These are phyloP conservation scores for Arbutus unedo DNA, from an alignment of 148 eudicot genomes.

Conservation along the genomic window DNA sequence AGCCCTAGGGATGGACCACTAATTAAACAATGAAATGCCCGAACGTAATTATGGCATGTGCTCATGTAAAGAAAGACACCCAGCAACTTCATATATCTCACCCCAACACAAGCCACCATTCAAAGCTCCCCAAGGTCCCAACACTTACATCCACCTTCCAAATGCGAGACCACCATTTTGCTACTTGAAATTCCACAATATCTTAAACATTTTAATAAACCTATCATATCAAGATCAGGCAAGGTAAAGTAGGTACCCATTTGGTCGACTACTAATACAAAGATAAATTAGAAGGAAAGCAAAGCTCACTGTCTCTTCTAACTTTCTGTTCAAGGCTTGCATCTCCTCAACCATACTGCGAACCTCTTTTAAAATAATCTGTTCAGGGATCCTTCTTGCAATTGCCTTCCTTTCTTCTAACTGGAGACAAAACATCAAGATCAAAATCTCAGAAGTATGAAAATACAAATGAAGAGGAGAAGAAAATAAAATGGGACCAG, in stretches of 20 bases:
- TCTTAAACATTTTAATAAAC: not conserved
- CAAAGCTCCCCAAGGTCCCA: not conserved
- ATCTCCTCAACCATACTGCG: conserved; percentile 92
- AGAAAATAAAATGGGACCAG: not conserved
- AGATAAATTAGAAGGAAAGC: not conserved
- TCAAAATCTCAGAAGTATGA: not conserved
- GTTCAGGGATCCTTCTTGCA: conserved; percentile 70
- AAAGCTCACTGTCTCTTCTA: conserved; percentile 75
- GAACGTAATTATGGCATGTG: not conserved
- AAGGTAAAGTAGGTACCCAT: not conserved
- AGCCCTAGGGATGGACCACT: not conserved
- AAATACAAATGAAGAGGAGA: not conserved
- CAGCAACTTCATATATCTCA: not conserved
- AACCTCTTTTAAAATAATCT: conserved; percentile 81
- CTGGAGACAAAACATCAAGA: conserved; percentile 28
- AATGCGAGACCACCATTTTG: not conserved
- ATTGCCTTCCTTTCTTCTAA: conserved; percentile 64
- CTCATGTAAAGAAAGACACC: not conserved
- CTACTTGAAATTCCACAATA: not conserved
- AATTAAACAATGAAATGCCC: not conserved
- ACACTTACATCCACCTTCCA: not conserved
- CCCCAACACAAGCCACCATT: not conserved
- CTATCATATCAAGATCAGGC: not conserved
- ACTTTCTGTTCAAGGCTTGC: conserved; percentile 75
- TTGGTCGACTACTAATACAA: not conserved